Evolutionary conservation across 768 basidiomycete species (phyloP), one percentile per base, ranked within the genome.

Genomic region (Leccinum arenicola): DNA sequence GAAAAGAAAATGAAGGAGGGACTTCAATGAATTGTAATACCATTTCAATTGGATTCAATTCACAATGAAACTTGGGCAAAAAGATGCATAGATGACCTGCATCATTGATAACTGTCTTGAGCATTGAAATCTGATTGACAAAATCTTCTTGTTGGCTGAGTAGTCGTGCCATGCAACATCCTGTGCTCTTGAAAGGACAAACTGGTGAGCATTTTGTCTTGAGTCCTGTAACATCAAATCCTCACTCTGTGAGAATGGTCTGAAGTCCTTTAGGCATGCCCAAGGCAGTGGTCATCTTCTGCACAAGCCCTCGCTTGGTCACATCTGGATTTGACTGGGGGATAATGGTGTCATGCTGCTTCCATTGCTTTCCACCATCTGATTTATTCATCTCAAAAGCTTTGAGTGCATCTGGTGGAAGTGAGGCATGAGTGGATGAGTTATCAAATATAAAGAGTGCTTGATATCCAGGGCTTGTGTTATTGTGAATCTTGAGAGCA

Each of bases 221-320:
- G 5, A 33, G 29, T 11, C 71, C 25, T 40, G 33, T 6, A 3
- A 78, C 69, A 61, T 77, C 53, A 57, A 81, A 81, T 23, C 78
- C 76, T 0, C 69, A 61, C 58, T 82, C 79, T 49, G 69, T 57
- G 15, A 64, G 56, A 7, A 63, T 58, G 31, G 17, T 6, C 6
- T 62, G 33, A 0, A 61, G 47, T 0, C 63, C 61, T 27, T 64
- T 61, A 17, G 68, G 67, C n/a, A 60, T 0, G 2, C 79, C 47
- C 73, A 68, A 49, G 53, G 38, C 0, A 27, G 68, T 50, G 12
- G 67, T 75, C 78, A 81, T 80, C 52, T 67, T 67, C 57, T 79
- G 78, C 1, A 58, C 1, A 17, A 57, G 54, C 4, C 66, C 66
- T 3, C 49, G 54, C 7, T 64, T 50, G 1, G 29, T 33, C 4